Evolutionary conservation across 345 rosid species (phyloP).

Genomic region (Salix caprea): DNA sequence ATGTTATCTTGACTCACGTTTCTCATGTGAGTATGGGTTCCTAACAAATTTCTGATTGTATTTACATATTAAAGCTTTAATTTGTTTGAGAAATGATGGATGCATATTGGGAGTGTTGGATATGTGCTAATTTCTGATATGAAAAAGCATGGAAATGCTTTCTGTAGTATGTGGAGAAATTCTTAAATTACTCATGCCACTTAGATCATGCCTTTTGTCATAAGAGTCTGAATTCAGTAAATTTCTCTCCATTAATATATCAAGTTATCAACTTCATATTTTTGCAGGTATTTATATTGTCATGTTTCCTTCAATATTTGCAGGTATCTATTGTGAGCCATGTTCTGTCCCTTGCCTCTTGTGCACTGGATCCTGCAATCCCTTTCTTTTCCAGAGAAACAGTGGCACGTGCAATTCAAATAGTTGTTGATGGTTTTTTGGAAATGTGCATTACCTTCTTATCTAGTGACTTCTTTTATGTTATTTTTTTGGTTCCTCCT

Average conservation of each 20-base stretch:
- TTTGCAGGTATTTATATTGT: slow-evolving; percentile 56
- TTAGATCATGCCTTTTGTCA: background rate
- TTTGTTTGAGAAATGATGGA: background rate
- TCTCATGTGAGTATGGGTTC: no score
- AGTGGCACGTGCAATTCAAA: slow-evolving; percentile 55
- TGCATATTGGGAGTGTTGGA: background rate
- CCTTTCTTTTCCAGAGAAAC: slow-evolving; percentile 67
- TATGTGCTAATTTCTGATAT: background rate
- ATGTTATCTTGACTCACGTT: no score
- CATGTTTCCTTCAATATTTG: slow-evolving; percentile 19
- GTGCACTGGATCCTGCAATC: slow-evolving; percentile 53
- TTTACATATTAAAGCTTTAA: no score
- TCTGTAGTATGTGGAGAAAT: background rate
- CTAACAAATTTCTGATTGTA: no score
- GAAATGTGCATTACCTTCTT: slow-evolving; percentile 49
- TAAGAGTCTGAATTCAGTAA: background rate
- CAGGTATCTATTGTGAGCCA: slow-evolving; percentile 88
- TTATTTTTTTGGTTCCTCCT: background rate
- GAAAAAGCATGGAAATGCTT: background rate
- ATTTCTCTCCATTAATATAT: background rate
- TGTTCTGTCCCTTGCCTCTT: slow-evolving; percentile 63
- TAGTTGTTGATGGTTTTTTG: slow-evolving; percentile 88
- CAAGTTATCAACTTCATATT: no score
- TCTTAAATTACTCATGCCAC: background rate
- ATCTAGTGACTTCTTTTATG: slow-evolving; percentile 14